Percentiles rank a stretch among this genome's conserved stretches.
Evolutionary conservation across 164 flowering plant species (phyloP).

Genomic region (Houttuynia cordata): DNA sequence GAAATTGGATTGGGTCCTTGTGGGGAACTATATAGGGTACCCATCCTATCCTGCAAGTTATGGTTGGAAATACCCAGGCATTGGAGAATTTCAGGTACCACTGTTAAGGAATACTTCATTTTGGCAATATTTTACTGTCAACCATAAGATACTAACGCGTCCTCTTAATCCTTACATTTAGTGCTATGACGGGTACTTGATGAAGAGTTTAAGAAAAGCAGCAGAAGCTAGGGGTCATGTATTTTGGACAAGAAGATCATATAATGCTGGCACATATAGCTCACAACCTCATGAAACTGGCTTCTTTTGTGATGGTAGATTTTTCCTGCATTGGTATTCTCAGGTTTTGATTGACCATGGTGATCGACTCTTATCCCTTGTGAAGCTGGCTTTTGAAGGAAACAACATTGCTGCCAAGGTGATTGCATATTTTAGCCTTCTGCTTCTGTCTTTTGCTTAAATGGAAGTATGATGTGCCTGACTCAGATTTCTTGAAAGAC

Average conservation of each 20-base stretch:
- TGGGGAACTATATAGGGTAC: constrained; percentile 83
- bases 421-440: not conserved
- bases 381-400: constrained; percentile 79
- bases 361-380: constrained; percentile 66
- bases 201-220: constrained; percentile 63
- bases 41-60: constrained; percentile 68
- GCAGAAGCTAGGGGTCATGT: constrained; percentile 82
- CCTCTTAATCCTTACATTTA: constrained; percentile 7
- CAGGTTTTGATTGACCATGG: constrained; percentile 68
- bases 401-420: constrained; percentile 74
- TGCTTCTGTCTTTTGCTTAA: not conserved
- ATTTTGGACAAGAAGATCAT: constrained; percentile 80
- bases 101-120: not conserved
- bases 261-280: constrained; percentile 81
- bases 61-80: constrained; percentile 78
- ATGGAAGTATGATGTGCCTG: not conserved
- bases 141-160: not conserved
- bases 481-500: not conserved
- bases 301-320: constrained; percentile 91
- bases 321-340: constrained; percentile 87
- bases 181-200: constrained; percentile 83
- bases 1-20: constrained; percentile 88
- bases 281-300: constrained; percentile 77
- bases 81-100: constrained; percentile 80
- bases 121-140: not conserved